Evolutionary conservation across 305 asterid genomes (phyloP).

Genomic region (Fraxinus velutina): DNA sequence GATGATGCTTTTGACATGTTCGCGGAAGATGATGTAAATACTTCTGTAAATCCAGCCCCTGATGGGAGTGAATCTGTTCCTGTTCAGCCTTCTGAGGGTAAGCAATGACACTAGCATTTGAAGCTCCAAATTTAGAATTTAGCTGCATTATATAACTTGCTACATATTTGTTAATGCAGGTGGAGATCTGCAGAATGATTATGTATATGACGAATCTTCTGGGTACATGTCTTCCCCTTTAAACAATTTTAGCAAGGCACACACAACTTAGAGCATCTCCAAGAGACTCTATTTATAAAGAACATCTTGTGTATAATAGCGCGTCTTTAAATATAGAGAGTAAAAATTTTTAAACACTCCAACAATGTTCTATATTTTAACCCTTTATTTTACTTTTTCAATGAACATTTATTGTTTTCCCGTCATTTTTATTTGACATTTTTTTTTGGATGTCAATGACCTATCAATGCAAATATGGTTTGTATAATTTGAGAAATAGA

Average conservation of each 20-base stretch:
- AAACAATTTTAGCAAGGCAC: neutral
- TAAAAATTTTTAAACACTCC: neutral
- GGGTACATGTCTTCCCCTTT: constrained; percentile 49
- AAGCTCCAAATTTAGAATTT: constrained; percentile 20
- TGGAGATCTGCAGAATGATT: constrained; percentile 60
- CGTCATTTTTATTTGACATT: neutral
- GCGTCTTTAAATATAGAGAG: neutral
- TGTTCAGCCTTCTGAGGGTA: constrained; percentile 45
- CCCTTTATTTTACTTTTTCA: neutral
- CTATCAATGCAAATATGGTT: neutral
- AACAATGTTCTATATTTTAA: neutral
- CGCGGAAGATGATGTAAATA: constrained; percentile 64
- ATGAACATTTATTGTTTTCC: neutral
- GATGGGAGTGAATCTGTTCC: constrained; percentile 37
- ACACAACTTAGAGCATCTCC: neutral
- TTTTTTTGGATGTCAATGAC: neutral
- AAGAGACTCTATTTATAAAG: neutral
- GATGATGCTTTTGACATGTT: constrained; percentile 75
- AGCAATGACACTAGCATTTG: constrained; percentile 25
- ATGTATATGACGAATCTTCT: constrained; percentile 70
- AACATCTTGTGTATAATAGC: neutral
- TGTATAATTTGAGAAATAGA: neutral
- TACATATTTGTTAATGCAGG: constrained; percentile 48
- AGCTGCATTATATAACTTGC: constrained; percentile 21
- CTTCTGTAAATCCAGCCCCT: constrained; percentile 41